These are phyloP conservation scores for Sporormia fimetaria DNA, from an alignment of 495 filamentous ascomycete species.

Conservation along the genomic window DNA sequence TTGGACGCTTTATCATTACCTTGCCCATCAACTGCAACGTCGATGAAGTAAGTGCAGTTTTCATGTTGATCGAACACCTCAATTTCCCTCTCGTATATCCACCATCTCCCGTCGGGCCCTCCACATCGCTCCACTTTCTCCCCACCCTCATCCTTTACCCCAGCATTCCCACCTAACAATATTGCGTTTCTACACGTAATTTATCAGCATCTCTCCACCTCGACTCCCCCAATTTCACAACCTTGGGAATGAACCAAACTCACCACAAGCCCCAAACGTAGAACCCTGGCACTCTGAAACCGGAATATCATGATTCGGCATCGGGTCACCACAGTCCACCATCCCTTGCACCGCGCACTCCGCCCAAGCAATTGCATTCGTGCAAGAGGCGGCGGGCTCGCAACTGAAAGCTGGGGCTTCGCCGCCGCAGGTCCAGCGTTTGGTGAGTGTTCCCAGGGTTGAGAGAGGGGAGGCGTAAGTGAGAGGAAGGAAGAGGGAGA, in stretches of 20 bases:
- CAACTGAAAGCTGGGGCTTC: conserved; percentile 8
- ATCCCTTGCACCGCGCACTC: conserved; percentile 2
- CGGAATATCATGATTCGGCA: conserved; percentile 2
- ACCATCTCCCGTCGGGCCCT: background rate
- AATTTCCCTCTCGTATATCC: background rate
- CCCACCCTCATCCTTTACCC: background rate
- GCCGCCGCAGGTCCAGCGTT: conserved; percentile 11
- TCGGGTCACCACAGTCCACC: conserved; percentile 4
- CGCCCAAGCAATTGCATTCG: conserved; percentile 5
- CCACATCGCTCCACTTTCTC: background rate
- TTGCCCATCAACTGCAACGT: too few species aligned
- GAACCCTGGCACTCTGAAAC: conserved; percentile 5
- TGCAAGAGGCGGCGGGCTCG: conserved; percentile 6
- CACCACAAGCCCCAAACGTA: conserved; percentile 8
- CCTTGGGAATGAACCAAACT: background rate
- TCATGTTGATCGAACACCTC: too few species aligned
- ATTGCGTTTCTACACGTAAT: conserved; percentile 1
- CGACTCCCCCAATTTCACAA: background rate
- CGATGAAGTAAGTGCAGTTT: too few species aligned
- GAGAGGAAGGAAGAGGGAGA: conserved; percentile 1
- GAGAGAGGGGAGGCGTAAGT: too few species aligned
- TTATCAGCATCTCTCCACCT: too few species aligned
- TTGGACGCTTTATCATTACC: too few species aligned
- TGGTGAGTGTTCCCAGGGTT: too few species aligned
- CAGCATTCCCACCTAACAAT: background rate